Evolutionary conservation across 176 grass and related monocot genomes (phyloP), one percentile per base, ranked within the genome.

Genomic region (Aegilops tauschii): DNA sequence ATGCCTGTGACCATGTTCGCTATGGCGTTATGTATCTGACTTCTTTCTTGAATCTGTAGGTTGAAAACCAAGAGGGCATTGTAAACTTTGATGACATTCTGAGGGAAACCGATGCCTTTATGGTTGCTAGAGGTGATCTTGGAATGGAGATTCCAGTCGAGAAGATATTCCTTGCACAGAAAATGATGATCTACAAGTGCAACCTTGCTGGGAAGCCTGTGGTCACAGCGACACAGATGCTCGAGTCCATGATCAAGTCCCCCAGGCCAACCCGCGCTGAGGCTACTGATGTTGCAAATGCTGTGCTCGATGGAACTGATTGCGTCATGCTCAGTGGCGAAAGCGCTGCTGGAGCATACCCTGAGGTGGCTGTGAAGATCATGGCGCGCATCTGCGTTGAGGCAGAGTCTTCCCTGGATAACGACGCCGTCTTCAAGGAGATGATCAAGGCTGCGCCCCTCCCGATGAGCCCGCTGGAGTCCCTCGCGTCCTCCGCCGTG

Each of bases 181-280:
- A 98, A 61, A 98, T 98, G 95, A 98, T 98, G 95, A 98, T 98
- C 1, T 98, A 95, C 85, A 98, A 98, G 80, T 98, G 95, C 76
- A 98, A 95, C 73, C 83, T 98, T 49, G 95, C 85, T 20, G 95
- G 95, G 65, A 97, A 97, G 56, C 89, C 95, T 44, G 95, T 98
- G 21, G 95, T 98, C 30, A 98, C 93, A 16, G 95, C 95, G 20
- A 98, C 95, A 0, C 95, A 98, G 76, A 98, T 98, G 95, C 95
- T 98, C 2, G 91, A 98, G 59, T 98, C 95, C 0, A 98, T 98
- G 95, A 95, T 98, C 89, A 98, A 98, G 69, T 95, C 93, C 8
- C 91, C 95, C 1, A 92, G 95, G 52, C 95, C 95, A 25, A 98
- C 95, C 45, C 95, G 95, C 63, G 95, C 93, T 9, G 95, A 98